Base-by-base conservation (phyloP, 2,329 filamentous ascomycete genomes). In the Diaporthe sp. region DNA sequence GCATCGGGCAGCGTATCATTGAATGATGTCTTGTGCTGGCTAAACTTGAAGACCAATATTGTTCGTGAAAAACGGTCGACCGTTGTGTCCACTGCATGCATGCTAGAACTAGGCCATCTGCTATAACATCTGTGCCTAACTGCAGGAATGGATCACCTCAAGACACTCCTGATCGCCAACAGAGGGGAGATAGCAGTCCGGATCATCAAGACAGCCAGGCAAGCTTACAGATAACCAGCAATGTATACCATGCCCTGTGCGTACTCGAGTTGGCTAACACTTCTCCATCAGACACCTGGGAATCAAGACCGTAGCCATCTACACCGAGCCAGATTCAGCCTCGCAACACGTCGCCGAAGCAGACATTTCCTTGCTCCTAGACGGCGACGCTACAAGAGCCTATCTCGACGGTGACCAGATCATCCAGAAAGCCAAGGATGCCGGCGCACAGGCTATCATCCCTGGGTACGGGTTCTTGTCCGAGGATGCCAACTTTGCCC, bases 381-480 rank as follows among this genome's bases (percentile, higher is more conserved):
- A 83, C 0, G 87, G 87, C 0, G 80, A 83, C 22, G 85, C 87
- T 47, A 66, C 75, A 27, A 25, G 39, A 35, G 56, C 47, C 7
- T 77, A 77, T 27, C 35, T 37, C 9, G 56, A 72, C 51, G 78
- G 77, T 8, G 75, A 78, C 30, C 76, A 78, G 15, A 80, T 81
- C 27, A 69, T 83, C 12, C 74, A 77, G 22, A 79, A 83, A 37
- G 80, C 84, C 27, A 87, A 86, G 63, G 77, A 84, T 8, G 86
- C 27, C 77, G 82, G 3, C 87, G 82, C 12, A 84, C 73, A 92
- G 75, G 89, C 89, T 4, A 87, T 93, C 22, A 89, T 92, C 63
- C 90, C 91, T 0, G 91, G 91, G 4, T 93, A 93, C 82, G 91
- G 91, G 1, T 93, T 92, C 76, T 81, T 93, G 4, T 89, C 87